These are phyloP conservation scores for Periconia sp. DNA, from an alignment of 2,329 filamentous ascomycete genomes.

Conservation along the genomic window DNA sequence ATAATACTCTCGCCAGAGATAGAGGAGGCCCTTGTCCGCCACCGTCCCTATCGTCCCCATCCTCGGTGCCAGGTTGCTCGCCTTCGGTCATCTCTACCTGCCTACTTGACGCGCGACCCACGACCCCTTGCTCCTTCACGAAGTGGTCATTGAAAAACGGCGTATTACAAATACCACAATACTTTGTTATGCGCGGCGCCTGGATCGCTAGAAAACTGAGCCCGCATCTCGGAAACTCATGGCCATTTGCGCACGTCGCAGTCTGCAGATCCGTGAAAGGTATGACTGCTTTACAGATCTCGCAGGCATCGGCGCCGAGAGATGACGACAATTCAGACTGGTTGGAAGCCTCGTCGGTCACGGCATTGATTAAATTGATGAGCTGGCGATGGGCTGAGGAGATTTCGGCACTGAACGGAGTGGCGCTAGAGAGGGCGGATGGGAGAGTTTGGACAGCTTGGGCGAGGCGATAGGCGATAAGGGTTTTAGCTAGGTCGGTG, in stretches of 20 bases:
- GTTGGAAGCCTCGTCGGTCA: constrained; percentile 10
- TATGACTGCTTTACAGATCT: constrained; percentile 58
- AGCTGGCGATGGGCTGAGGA: constrained; percentile 25
- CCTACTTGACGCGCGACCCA: constrained; percentile 9
- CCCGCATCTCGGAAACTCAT: constrained; percentile 61
- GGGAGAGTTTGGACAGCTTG: constrained; percentile 25
- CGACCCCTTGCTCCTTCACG: constrained; percentile 26
- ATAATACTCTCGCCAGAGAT: constrained; percentile 38
- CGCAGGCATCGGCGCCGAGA: constrained; percentile 52
- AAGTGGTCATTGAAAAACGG: constrained; percentile 56
- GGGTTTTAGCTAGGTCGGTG: constrained; percentile 24
- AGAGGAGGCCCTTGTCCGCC: constrained; percentile 13
- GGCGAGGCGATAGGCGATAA: constrained; percentile 41
- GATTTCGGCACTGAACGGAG: constrained; percentile 29
- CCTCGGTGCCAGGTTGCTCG: not conserved
- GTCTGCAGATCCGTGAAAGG: constrained; percentile 54
- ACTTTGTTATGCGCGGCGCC: constrained; percentile 59
- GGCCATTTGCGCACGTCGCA: constrained; percentile 58
- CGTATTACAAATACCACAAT: constrained; percentile 59
- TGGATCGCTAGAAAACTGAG: constrained; percentile 63
- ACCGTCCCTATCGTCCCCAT: not conserved
- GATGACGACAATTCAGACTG: not conserved
- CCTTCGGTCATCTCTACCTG: not conserved
- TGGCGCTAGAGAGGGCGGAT: constrained; percentile 15
- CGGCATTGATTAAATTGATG: constrained; percentile 22